These are phyloP conservation scores for Syncephalastrum racemosum DNA, from an alignment of 371 early-diverging fungal genomes.

Conservation along the genomic window DNA sequence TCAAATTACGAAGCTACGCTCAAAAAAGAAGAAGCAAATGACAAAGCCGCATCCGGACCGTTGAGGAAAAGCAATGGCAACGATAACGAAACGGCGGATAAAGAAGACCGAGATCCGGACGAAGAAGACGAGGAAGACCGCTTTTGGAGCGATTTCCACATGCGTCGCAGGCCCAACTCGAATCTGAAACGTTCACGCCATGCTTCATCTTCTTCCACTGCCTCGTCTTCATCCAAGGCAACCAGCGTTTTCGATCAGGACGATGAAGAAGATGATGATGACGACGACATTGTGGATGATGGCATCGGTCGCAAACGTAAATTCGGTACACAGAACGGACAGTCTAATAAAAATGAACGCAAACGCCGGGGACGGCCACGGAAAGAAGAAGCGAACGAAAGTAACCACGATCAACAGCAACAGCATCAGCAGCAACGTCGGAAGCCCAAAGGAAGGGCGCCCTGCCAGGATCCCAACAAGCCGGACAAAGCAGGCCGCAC, in stretches of 20 bases:
- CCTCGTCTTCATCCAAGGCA: constrained; percentile 10
- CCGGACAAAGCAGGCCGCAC: constrained; percentile 63
- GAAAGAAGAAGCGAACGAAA: constrained; percentile 11
- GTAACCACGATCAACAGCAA: constrained; percentile 6
- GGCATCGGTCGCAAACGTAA: constrained; percentile 12
- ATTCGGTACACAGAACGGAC: constrained; percentile 1
- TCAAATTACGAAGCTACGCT: not conserved
- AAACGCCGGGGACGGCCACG: constrained; percentile 16
- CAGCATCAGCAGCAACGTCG: not conserved
- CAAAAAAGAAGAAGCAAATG: not conserved
- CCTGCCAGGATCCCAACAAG: constrained; percentile 44
- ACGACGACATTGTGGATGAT: constrained; percentile 4
- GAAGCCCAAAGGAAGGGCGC: constrained; percentile 21
- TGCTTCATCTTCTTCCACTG: constrained; percentile 14
- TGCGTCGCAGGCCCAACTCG: constrained; percentile 15
- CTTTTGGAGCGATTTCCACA: constrained; percentile 10
- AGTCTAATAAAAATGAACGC: constrained; percentile 5
- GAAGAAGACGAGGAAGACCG: constrained; percentile 21
- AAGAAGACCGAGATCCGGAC: constrained; percentile 6
- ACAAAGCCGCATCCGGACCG: constrained; percentile 10
- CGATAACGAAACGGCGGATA: constrained; percentile 6
- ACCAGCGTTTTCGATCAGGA: constrained; percentile 12
- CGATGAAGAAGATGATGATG: constrained; percentile 12
- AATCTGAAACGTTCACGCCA: constrained; percentile 4
- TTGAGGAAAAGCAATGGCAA: constrained; percentile 14